Base-by-base conservation (phyloP, 352 stramenopile genomes). In the Elongisporangium undulatum region DNA sequence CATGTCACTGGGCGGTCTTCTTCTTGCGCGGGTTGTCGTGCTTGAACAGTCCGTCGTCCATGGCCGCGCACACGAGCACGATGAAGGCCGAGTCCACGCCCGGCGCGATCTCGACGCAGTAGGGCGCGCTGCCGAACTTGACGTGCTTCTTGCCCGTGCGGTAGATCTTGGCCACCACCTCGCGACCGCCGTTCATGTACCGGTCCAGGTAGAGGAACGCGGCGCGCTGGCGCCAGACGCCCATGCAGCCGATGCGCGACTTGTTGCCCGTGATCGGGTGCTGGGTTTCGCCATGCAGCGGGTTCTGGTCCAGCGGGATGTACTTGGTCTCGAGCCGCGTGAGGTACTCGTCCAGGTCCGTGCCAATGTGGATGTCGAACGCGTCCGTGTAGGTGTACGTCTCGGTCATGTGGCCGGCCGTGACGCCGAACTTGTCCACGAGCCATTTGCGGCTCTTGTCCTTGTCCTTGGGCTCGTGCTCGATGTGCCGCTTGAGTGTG, bases 301-400 rank as follows among this genome's bases (percentile, higher is more conserved):
- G 59, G 15, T 78, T 71, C 20, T 64, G 62, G 62, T 65, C 39
- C 12, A 68, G 57, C 6, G 71, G 62, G 9, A 75, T 59, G 38
- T 72, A 79, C 50, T 75, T 71, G 56, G 77, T 62, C 16, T 63
- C 26, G 13, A 78, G 51, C 17, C 64, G 65, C 23, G 67, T 75
- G n/a, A 81, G 59, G 23, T 59, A 19, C 6, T 56, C 59, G 38
- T 67, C 53, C 10, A 53, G 54, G n/a, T 69, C 59, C 20, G 73
- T 81, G 53, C 72, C 72, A 2, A 81, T 48, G 60, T 64, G 74
- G 21, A 81, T 61, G 50, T 75, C 62, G 60, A 74, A 81, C 12
- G 53, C 48, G 15, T 59, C 58, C 17, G 69, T 63, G 22, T 48
- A 53, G 15, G 58, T 53, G 39, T 68, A 21, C 2, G 23, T 34